These are phyloP conservation scores for Ajuga chamaepitys DNA, from an alignment of 257 asterid species.

Conservation along the genomic window DNA sequence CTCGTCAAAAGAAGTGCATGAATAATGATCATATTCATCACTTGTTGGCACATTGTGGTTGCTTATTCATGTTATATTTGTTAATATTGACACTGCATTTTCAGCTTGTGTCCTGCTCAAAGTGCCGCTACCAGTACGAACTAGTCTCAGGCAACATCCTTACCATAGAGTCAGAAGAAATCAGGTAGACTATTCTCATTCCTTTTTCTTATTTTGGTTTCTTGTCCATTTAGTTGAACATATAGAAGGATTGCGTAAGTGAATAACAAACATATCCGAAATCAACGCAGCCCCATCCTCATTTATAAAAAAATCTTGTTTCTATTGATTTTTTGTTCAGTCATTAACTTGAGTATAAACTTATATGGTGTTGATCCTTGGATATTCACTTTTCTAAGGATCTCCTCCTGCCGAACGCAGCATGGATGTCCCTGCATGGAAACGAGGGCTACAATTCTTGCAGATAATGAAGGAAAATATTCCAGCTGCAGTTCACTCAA, in stretches of 20 bases:
- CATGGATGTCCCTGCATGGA: slow-evolving; percentile 98
- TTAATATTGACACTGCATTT: slow-evolving; percentile 15
- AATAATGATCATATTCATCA: background rate
- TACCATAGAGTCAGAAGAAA: slow-evolving; percentile 82
- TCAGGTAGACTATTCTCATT: slow-evolving; percentile 42
- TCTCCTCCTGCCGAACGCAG: slow-evolving; percentile 99
- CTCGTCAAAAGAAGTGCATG: background rate
- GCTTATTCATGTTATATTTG: slow-evolving; percentile 3
- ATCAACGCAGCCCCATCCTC: slow-evolving; percentile 13
- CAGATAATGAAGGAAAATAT: slow-evolving; percentile 64
- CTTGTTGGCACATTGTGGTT: slow-evolving; percentile 2
- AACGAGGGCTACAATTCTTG: slow-evolving; percentile 62
- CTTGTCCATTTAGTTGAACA: background rate
- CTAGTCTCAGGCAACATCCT: slow-evolving; percentile 76
- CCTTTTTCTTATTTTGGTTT: slow-evolving; percentile 1
- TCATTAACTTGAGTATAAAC: slow-evolving; percentile 21
- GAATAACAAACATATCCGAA: slow-evolving; percentile 12
- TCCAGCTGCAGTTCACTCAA: slow-evolving; percentile 90
- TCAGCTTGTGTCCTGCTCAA: slow-evolving; percentile 87
- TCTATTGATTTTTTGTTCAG: slow-evolving; percentile 19
- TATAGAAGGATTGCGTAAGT: background rate
- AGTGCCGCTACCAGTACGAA: slow-evolving; percentile 88
- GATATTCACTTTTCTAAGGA: slow-evolving; percentile 94
- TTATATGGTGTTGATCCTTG: slow-evolving; percentile 68
- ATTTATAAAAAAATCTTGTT: background rate